A percentile compares a stretch with the other conserved stretches of the same genome.
These are phyloP conservation scores for Dothistroma pini DNA, from an alignment of 2,329 filamentous ascomycete genomes.

Conservation along the genomic window DNA sequence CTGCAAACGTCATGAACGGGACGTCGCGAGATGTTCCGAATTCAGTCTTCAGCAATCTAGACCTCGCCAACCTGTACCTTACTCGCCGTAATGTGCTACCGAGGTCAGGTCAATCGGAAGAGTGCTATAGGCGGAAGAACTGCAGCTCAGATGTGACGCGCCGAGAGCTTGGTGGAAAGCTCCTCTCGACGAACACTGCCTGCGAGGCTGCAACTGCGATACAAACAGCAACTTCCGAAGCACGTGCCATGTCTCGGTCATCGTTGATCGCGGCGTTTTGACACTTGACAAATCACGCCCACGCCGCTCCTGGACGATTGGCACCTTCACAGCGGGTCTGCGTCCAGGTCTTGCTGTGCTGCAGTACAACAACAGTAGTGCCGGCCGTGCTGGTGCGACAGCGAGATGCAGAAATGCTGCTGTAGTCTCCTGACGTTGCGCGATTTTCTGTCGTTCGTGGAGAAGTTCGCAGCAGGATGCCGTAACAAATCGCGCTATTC, in stretches of 20 bases:
- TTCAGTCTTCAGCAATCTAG: background rate
- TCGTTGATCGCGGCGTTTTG: too few species aligned
- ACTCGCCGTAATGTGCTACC: background rate
- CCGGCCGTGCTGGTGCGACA: background rate
- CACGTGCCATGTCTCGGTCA: background rate
- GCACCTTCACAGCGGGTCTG: background rate
- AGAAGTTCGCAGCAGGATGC: background rate
- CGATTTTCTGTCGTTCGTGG: constrained; percentile 1
- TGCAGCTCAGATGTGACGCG: background rate
- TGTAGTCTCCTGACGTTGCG: background rate
- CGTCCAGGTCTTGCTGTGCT: background rate
- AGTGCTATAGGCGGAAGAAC: background rate
- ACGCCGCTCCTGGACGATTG: too few species aligned
- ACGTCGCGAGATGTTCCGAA: background rate
- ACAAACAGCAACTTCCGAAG: background rate
- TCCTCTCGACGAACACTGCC: background rate
- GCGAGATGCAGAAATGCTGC: background rate
- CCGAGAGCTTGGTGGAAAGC: background rate
- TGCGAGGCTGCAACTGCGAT: background rate
- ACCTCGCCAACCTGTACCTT: background rate
- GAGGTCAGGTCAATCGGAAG: background rate
- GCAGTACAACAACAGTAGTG: background rate
- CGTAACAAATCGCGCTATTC: background rate
- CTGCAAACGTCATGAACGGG: background rate
- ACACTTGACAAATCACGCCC: too few species aligned